Percentiles rank a stretch among this genome's conserved stretches.
Conservation (phyloP, 2,329 filamentous ascomycete genomes). For the Monosporascus sp. region DNA sequence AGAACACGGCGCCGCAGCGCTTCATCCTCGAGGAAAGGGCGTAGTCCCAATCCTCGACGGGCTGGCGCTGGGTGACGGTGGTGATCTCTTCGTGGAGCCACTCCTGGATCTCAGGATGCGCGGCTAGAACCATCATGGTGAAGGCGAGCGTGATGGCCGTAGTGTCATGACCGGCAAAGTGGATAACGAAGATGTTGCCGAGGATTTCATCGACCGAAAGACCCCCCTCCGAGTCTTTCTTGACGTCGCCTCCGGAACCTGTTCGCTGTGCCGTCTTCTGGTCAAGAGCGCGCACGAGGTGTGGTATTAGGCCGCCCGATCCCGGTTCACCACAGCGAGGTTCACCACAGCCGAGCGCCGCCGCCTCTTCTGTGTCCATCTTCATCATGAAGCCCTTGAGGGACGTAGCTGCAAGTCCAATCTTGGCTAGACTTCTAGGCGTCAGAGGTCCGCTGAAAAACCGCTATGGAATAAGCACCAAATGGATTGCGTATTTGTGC, state of each 20-base stretch:
- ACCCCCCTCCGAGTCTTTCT: constrained; percentile 3
- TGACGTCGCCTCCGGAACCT: not conserved
- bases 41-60: constrained; percentile 11
- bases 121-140: constrained; percentile 13
- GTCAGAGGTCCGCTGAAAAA: constrained; percentile 5
- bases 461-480: constrained; percentile 16
- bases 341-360: constrained; percentile 8
- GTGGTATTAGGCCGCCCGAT: constrained; percentile 18
- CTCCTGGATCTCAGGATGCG: constrained; percentile 14
- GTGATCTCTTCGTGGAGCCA: constrained; percentile 10
- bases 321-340: constrained; percentile 13
- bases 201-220: constrained; percentile 17
- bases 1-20: constrained; percentile 16
- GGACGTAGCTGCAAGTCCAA: constrained; percentile 14
- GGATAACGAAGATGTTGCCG: constrained; percentile 25
- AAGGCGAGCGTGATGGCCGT: constrained; percentile 19
- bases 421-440: constrained; percentile 6
- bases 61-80: not conserved
- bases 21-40: constrained; percentile 14
- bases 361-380: constrained; percentile 17
- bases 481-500: constrained; percentile 19
- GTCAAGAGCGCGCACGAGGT: constrained; percentile 15
- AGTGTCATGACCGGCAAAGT: constrained; percentile 25
- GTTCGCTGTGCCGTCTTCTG: not conserved
- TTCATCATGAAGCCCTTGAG: constrained; percentile 19